Evolutionary conservation across 2,329 filamentous ascomycete species (phyloP).

Genomic region (Colletotrichum musae): DNA sequence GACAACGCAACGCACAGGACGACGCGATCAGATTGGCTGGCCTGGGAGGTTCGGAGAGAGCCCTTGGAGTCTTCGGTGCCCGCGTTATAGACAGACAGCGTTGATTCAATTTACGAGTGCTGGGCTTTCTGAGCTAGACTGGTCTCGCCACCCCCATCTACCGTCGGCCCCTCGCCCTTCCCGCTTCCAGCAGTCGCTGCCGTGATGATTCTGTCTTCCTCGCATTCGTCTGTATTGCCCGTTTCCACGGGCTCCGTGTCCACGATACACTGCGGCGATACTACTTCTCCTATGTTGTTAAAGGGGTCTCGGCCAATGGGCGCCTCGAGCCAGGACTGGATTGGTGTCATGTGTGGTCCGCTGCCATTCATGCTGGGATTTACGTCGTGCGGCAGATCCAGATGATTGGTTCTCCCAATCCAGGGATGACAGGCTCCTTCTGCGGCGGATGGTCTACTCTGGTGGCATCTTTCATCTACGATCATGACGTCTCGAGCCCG

Average conservation of each 20-base stretch:
- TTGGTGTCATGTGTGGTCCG: too few species aligned
- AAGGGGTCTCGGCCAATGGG: too few species aligned
- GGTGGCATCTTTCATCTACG: too few species aligned
- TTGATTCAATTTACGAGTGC: not conserved
- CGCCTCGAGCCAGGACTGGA: too few species aligned
- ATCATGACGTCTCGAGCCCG: too few species aligned
- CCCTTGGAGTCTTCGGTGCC: constrained; percentile 77
- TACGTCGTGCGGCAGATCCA: too few species aligned
- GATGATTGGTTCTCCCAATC: too few species aligned
- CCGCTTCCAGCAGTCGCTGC: not conserved
- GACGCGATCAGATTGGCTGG: constrained; percentile 96
- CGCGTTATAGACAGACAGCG: constrained; percentile 62
- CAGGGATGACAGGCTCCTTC: too few species aligned
- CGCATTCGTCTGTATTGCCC: not conserved
- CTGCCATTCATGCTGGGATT: too few species aligned
- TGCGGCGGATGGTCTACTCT: too few species aligned
- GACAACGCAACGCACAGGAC: constrained; percentile 74
- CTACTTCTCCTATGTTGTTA: not conserved
- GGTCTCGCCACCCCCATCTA: not conserved
- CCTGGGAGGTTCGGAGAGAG: constrained; percentile 87
- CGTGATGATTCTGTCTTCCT: not conserved
- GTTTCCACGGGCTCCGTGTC: too few species aligned
- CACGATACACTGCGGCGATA: not conserved
- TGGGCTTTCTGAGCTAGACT: not conserved
- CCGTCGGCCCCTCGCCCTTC: not conserved